These are phyloP conservation scores for Pelargonium citronellum DNA, from an alignment of 441 rosid genomes.

Conservation along the genomic window DNA sequence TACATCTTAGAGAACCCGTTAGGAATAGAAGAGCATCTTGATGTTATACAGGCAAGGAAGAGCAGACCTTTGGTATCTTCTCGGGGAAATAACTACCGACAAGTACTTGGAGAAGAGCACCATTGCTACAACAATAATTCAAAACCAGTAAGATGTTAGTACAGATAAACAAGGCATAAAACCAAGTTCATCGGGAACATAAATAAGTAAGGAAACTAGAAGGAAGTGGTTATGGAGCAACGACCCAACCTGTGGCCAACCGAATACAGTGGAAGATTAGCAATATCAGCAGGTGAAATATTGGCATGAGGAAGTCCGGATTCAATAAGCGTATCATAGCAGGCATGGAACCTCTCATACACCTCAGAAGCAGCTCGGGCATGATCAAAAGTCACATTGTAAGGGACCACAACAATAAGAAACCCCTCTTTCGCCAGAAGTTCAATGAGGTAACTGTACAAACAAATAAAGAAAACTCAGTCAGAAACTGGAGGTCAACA, in stretches of 20 bases:
- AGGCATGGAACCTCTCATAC: conserved; percentile 62
- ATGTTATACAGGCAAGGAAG: conserved; percentile 13
- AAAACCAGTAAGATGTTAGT: conserved; percentile 11
- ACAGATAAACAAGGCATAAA: not conserved
- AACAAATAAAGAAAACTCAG: conserved; percentile 1
- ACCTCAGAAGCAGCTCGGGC: conserved; percentile 65
- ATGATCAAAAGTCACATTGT: conserved; percentile 90
- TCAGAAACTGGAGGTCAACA: not conserved
- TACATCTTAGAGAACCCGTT: conserved; percentile 11
- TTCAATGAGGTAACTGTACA: conserved; percentile 62
- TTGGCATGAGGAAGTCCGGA: conserved; percentile 54
- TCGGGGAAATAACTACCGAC: conserved; percentile 79
- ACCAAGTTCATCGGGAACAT: conserved; percentile 3
- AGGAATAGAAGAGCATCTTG: not conserved
- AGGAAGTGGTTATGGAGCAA: not conserved
- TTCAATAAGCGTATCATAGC: conserved; percentile 48
- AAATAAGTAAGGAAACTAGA: not conserved
- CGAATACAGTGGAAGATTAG: conserved; percentile 61
- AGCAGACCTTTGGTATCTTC: conserved; percentile 79
- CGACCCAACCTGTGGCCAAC: conserved; percentile 76
- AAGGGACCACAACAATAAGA: conserved; percentile 69
- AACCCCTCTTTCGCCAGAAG: conserved; percentile 79
- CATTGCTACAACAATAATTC: conserved; percentile 51
- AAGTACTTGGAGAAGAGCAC: conserved; percentile 84
- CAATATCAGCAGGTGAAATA: conserved; percentile 51